Evolutionary conservation across 352 stramenopile species (phyloP).

Genomic region (Phytophthora pisi): DNA sequence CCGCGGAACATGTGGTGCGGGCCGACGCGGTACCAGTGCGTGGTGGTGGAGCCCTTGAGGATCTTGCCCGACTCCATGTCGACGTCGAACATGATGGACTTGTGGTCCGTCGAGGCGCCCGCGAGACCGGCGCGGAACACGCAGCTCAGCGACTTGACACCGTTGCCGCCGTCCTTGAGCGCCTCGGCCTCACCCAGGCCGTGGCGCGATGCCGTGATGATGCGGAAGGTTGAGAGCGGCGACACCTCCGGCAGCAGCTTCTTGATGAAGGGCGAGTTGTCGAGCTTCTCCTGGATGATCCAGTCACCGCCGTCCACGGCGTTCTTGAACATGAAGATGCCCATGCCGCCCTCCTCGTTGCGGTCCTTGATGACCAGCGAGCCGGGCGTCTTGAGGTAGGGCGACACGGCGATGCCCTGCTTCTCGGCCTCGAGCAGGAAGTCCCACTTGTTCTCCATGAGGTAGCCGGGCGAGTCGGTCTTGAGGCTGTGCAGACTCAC

Average conservation of each 20-base stretch:
- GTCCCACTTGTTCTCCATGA: slow-evolving; percentile 99
- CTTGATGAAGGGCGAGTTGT: slow-evolving; percentile 93
- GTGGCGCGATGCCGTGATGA: slow-evolving; percentile 95
- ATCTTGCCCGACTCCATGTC: slow-evolving; percentile 95
- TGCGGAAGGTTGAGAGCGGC: slow-evolving; percentile 97
- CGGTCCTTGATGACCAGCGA: slow-evolving; percentile 97
- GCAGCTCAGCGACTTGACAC: slow-evolving; percentile 81
- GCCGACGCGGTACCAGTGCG: slow-evolving; percentile 95
- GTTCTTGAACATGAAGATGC: slow-evolving; percentile 98
- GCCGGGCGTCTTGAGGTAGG: slow-evolving; percentile 90
- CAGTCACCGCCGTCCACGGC: slow-evolving; percentile 92
- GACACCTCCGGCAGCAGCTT: slow-evolving; percentile 93
- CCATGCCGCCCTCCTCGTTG: slow-evolving; percentile 98
- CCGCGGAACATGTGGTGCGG: slow-evolving; percentile 70
- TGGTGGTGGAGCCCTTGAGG: slow-evolving; percentile 95
- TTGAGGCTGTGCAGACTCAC: slow-evolving; percentile 95
- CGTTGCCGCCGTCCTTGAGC: slow-evolving; percentile 57
- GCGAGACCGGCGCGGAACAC: slow-evolving; percentile 75
- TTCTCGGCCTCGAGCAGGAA: slow-evolving; percentile 95
- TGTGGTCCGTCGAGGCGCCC: slow-evolving; percentile 95
- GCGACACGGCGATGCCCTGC: slow-evolving; percentile 92
- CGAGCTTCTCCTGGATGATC: slow-evolving; percentile 97
- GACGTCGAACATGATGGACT: slow-evolving; percentile 98
- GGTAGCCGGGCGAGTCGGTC: slow-evolving; percentile 92
- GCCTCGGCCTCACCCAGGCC: slow-evolving; percentile 54